Percentiles rank a stretch among this genome's conserved stretches.
Conservation (phyloP, 768 basidiomycete genomes). For the Rickenella mellea region DNA sequence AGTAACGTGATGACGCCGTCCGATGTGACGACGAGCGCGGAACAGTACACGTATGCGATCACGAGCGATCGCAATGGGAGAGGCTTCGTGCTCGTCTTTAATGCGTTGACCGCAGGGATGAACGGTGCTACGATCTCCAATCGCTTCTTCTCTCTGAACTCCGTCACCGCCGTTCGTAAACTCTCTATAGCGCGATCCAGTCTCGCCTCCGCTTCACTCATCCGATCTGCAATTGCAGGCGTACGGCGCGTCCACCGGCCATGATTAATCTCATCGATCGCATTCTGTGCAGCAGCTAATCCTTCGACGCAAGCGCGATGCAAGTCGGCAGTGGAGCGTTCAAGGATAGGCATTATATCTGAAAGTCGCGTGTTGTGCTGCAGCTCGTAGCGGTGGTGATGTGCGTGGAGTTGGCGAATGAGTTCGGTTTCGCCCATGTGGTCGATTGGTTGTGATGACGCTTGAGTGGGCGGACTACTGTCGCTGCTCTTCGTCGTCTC, state of each 20-base stretch:
- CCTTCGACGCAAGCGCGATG: conserved; percentile 20
- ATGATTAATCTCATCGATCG: conserved; percentile 24
- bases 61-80: conserved; percentile 34
- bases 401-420: conserved; percentile 21
- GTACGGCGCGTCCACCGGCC: conserved; percentile 20
- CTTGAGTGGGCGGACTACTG: too few species aligned
- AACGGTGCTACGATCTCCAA: conserved; percentile 34
- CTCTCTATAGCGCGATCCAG: conserved; percentile 18
- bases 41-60: conserved; percentile 40
- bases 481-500: too few species aligned
- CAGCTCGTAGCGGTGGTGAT: conserved; percentile 18
- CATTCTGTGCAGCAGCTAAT: conserved; percentile 15
- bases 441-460: too few species aligned
- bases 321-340: conserved; percentile 23
- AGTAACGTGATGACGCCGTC: conserved; percentile 26
- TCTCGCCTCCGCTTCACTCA: conserved; percentile 8
- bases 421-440: conserved; percentile 26
- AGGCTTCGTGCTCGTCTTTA: conserved; percentile 2
- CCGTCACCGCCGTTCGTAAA: conserved; percentile 18
- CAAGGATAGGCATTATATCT: conserved; percentile 26
- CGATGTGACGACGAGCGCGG: conserved; percentile 29
- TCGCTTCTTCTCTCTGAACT: conserved; percentile 24
- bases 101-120: conserved; percentile 16
- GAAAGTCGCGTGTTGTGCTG: conserved; percentile 19
- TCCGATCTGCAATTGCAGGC: conserved; percentile 8